Percentiles rank a stretch among this genome's conserved stretches.
These are phyloP conservation scores for Arabidopsis arenosa DNA, from an alignment of 345 rosid species.

Conservation along the genomic window DNA sequence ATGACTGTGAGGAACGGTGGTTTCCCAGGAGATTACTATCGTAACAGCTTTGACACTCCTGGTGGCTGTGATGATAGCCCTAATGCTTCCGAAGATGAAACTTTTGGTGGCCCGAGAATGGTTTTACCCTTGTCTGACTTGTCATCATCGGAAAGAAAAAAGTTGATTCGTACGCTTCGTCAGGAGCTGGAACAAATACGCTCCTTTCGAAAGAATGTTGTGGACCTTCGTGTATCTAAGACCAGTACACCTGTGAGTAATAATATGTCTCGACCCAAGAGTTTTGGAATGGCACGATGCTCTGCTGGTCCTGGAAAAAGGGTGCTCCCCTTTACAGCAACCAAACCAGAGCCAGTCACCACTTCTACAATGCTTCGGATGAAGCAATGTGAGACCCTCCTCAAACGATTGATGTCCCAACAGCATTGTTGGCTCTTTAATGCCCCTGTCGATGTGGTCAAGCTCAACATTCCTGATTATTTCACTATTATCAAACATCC, in stretches of 20 bases:
- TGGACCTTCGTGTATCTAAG: slow-evolving; percentile 3
- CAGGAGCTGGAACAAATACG: slow-evolving; percentile 38
- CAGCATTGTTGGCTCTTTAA: slow-evolving; percentile 79
- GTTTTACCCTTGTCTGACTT: slow-evolving; percentile 28
- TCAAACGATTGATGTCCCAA: slow-evolving; percentile 82
- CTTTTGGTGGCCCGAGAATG: slow-evolving; percentile 25
- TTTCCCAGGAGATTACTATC: slow-evolving; percentile 31
- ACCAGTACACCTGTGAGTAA: neutral
- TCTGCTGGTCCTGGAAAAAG: slow-evolving; percentile 27
- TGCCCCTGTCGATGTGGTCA: slow-evolving; percentile 75
- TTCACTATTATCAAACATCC: slow-evolving; percentile 77
- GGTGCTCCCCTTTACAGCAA: neutral
- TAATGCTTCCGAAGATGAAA: slow-evolving; percentile 4
- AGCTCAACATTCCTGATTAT: slow-evolving; percentile 79
- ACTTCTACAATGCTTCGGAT: slow-evolving; percentile 20
- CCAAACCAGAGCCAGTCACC: slow-evolving; percentile 15
- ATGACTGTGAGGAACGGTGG: slow-evolving; percentile 41
- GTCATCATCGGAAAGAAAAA: slow-evolving; percentile 35
- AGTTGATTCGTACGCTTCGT: slow-evolving; percentile 1
- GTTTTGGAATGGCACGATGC: slow-evolving; percentile 19
- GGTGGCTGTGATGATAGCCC: slow-evolving; percentile 29
- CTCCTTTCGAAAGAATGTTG: slow-evolving; percentile 17
- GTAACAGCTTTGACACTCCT: neutral
- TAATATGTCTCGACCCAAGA: slow-evolving; percentile 12
- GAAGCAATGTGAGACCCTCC: slow-evolving; percentile 62